A percentile compares a stretch with the other conserved stretches of the same genome.
phyloP scores from a whole-genome alignment of 805 yeast species.

The Starmerella lactis-condensi region DNA sequence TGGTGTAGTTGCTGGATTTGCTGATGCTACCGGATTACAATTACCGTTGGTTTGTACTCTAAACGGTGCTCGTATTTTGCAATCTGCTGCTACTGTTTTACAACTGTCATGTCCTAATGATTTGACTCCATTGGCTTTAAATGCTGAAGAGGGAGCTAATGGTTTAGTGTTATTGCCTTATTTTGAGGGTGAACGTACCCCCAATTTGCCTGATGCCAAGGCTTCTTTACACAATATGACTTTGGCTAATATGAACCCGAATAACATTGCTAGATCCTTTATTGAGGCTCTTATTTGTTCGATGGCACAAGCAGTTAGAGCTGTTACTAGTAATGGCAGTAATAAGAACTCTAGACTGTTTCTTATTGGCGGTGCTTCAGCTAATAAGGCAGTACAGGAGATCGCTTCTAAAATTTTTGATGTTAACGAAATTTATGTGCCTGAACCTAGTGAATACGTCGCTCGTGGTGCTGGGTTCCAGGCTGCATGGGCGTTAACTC shows the following conservation, averaged over 20 bases:
- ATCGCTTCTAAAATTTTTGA: constrained; percentile 14
- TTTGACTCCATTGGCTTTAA: constrained; percentile 11
- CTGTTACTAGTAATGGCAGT: constrained; percentile 1
- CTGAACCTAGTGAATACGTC: constrained; percentile 16
- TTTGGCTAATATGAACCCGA: constrained; percentile 9
- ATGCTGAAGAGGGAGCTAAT: constrained; percentile 12
- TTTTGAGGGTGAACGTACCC: constrained; percentile 19
- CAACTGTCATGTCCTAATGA: constrained; percentile 10
- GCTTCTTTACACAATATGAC: constrained; percentile 16
- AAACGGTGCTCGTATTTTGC: constrained; percentile 17
- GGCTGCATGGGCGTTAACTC: constrained; percentile 16
- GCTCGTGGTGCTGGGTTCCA: constrained; percentile 19
- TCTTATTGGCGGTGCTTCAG: constrained; percentile 18
- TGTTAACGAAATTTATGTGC: constrained; percentile 10
- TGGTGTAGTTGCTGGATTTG: constrained; percentile 17
- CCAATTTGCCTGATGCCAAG: constrained; percentile 15
- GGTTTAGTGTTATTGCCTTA: constrained; percentile 17
- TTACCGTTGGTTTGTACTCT: constrained; percentile 17
- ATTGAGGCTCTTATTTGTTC: constrained; percentile 16
- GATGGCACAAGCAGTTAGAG: constrained; percentile 14
- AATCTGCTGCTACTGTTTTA: constrained; percentile 8
- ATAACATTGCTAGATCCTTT: constrained; percentile 16
- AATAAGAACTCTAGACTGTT: constrained; percentile 8
- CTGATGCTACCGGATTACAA: constrained; percentile 14
- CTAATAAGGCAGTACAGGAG: constrained; percentile 15